Conservation (phyloP, 768 basidiomycete species). For the Mycena latifolia region DNA sequence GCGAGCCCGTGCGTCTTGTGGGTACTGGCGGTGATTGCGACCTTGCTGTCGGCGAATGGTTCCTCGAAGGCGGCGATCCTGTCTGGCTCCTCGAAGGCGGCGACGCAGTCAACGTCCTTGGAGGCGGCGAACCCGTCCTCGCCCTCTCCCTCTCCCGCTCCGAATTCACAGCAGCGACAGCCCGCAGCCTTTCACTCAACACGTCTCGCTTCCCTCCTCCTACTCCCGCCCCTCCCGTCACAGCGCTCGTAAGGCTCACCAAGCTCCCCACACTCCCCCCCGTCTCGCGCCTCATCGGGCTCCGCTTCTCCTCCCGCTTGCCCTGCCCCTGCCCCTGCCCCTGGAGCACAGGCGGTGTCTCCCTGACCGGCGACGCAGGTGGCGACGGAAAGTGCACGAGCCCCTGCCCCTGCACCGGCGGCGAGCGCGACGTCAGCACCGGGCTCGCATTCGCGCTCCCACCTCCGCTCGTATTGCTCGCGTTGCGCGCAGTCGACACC, state of each 20-base stretch:
- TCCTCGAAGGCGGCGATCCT: too few relatives aligned
- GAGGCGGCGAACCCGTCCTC: neutral
- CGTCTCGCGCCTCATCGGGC: slow-evolving; percentile 29
- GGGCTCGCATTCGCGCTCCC: slow-evolving; percentile 22
- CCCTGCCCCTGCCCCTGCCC: too few relatives aligned
- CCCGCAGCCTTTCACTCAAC: slow-evolving; percentile 57
- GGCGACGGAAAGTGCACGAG: slow-evolving; percentile 33
- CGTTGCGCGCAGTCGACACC: too few relatives aligned
- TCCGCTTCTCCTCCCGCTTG: slow-evolving; percentile 7
- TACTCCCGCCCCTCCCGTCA: too few relatives aligned
- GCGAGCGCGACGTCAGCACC: slow-evolving; percentile 34
- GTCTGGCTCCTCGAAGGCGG: neutral
- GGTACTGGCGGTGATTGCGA: too few relatives aligned
- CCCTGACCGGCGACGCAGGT: slow-evolving; percentile 25
- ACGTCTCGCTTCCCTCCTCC: slow-evolving; percentile 51
- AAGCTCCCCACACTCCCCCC: slow-evolving; percentile 29
- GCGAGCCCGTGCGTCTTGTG: too few relatives aligned
- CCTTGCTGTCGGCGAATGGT: too few relatives aligned
- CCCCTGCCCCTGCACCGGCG: slow-evolving; percentile 13
- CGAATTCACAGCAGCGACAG: slow-evolving; percentile 43
- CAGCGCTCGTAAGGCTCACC: too few relatives aligned
- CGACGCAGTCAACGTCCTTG: neutral
- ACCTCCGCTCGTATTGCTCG: slow-evolving; percentile 13
- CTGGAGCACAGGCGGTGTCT: slow-evolving; percentile 28
- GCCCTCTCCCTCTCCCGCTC: slow-evolving; percentile 8